Evolutionary conservation across 352 stramenopile genomes (phyloP), one percentile per base, ranked within the genome.

Genomic region (Pythium sukuiense): DNA sequence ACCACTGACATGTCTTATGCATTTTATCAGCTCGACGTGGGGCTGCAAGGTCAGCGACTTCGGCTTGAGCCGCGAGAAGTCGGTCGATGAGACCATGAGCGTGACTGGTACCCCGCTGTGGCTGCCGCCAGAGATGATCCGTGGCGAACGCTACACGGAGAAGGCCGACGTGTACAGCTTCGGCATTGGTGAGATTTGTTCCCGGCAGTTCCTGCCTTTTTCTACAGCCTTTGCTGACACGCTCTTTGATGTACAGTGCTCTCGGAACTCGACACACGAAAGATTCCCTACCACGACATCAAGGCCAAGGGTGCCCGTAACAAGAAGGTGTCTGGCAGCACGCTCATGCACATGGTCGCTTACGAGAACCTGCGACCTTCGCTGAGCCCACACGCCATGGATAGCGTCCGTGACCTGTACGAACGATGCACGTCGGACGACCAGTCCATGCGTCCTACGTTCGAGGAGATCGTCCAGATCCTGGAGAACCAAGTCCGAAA

Each of bases 31-130:
- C 66, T 93, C 86, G 8, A 93, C 86, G 27, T 96, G 85, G 81
- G 83, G 83, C 20, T 83, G 79, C 53, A 99, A 99, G 75, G 97
- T 99, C 63, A 96, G 95, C 48, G 97, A 99, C 77, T 99, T 99
- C 78, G 97, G 96, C 11, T 79, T 99, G 13, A 98, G 95, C 57
- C 94, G 96, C 33, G 82, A 99, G 59, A 98, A 99, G 76, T 96
- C 93, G 20, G 89, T 98, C 18, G 91, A 97, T 52, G 92, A 97
- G 60, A 98, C 88, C 63, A 98, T 98, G 94, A 99, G 83, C 54
- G 83, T 96, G 33, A 94, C 86, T 0, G 86, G 85, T 35, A 95
- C 86, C 50, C 86, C 86, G 58, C 64, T 96, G 45, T 95, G 86
- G 88, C 73, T 95, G 46, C 86, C 86, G 24, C 88, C 88, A 50